These are phyloP conservation scores for Lolium rigidum DNA, from an alignment of 176 grass and related monocot genomes.

Conservation along the genomic window DNA sequence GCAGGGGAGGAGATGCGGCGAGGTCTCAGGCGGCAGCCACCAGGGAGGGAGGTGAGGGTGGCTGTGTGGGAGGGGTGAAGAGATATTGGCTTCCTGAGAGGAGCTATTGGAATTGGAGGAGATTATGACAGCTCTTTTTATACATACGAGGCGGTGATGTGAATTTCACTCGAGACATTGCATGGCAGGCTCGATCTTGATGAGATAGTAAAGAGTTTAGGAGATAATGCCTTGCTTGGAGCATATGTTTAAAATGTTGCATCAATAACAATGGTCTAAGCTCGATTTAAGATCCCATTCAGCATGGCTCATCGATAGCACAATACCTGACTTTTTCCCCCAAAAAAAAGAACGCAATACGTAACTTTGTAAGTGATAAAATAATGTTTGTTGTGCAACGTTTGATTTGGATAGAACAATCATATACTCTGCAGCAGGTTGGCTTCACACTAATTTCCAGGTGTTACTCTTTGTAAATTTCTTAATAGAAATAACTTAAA, in stretches of 20 bases:
- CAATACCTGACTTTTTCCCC: not conserved
- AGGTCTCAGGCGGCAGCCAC: not conserved
- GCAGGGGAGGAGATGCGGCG: not conserved
- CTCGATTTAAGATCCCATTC: not conserved
- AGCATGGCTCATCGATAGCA: not conserved
- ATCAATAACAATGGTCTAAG: not conserved
- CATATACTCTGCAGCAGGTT: not conserved
- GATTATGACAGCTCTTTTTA: not conserved
- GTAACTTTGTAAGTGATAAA: not conserved
- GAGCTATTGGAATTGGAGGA: not conserved
- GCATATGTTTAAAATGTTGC: not conserved
- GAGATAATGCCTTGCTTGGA: not conserved
- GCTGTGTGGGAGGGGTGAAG: too few relatives aligned
- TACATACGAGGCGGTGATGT: not conserved
- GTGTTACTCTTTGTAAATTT: not conserved
- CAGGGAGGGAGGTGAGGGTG: not conserved
- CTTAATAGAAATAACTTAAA: not conserved
- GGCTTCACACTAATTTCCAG: not conserved
- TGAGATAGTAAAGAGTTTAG: not conserved
- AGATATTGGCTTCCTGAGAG: not conserved
- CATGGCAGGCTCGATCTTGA: not conserved
- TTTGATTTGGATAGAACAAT: not conserved
- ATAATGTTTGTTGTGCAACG: not conserved
- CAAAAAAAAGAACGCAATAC: not conserved
- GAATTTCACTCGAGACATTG: not conserved